These are phyloP conservation scores for Caloboletus firmus DNA, from an alignment of 1,284 basidiomycete species.

Conservation along the genomic window DNA sequence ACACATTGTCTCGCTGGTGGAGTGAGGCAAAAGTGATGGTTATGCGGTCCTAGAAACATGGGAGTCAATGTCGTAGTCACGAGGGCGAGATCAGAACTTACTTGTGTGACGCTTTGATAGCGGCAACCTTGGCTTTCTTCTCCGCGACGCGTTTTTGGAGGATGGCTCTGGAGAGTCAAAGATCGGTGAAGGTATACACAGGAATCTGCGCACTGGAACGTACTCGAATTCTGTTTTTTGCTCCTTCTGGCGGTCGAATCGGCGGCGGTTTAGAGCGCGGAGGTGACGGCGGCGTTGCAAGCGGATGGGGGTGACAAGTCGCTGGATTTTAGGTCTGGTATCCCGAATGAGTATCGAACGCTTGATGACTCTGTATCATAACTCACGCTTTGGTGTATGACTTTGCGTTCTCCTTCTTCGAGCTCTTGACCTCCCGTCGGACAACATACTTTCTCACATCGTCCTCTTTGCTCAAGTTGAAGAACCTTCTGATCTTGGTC, in stretches of 20 bases:
- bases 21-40: neutral
- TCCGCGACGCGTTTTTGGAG: constrained; percentile 90
- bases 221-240: constrained; percentile 91
- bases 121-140: constrained; percentile 86
- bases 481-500: constrained; percentile 96
- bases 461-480: constrained; percentile 97
- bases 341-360: constrained; percentile 1
- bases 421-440: constrained; percentile 84
- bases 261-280: constrained; percentile 85
- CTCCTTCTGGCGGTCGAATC: constrained; percentile 90
- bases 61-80: neutral
- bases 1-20: constrained; percentile 16
- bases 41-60: constrained; percentile 21
- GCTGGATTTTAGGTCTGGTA: constrained; percentile 80
- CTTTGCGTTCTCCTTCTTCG: constrained; percentile 92
- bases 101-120: constrained; percentile 77
- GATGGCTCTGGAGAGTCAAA: constrained; percentile 50
- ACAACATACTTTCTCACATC: constrained; percentile 98
- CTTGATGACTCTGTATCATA: neutral
- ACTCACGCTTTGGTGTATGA: constrained; percentile 97
- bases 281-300: constrained; percentile 97
- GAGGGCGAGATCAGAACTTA: constrained; percentile 20
- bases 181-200: neutral
- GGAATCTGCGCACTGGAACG: constrained; percentile 23
- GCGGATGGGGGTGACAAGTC: constrained; percentile 91